A percentile compares a stretch with the other conserved stretches of the same genome.
phyloP scores from a whole-genome alignment of 2,329 filamentous ascomycete species.

The Exophiala sideris region DNA sequence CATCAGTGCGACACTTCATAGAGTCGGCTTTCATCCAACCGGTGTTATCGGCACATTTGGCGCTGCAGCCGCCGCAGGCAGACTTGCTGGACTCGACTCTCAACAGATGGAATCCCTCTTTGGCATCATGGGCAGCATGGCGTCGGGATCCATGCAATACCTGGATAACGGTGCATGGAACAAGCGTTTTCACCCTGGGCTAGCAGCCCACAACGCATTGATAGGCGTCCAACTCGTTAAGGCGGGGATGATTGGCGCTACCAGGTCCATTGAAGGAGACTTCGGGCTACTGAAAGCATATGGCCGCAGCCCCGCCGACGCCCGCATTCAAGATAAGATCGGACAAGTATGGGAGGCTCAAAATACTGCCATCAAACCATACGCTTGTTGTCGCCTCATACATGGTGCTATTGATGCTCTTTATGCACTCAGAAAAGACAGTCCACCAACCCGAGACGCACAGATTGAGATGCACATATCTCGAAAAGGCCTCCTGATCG shows the following conservation, averaged over 20 bases:
- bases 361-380: constrained; percentile 15
- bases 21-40: constrained; percentile 36
- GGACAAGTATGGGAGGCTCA: constrained; percentile 12
- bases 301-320: not conserved
- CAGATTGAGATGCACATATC: not conserved
- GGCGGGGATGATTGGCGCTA: constrained; percentile 28
- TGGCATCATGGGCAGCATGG: constrained; percentile 35
- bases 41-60: constrained; percentile 36
- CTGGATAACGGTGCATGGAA: constrained; percentile 38
- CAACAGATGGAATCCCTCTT: constrained; percentile 32
- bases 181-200: constrained; percentile 37
- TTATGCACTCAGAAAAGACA: not conserved
- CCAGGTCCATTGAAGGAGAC: constrained; percentile 13
- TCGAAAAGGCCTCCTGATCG: constrained; percentile 12
- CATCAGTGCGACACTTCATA: constrained; percentile 32
- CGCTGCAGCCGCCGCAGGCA: constrained; percentile 31
- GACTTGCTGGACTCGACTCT: constrained; percentile 26
- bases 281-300: constrained; percentile 13
- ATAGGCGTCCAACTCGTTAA: constrained; percentile 34
- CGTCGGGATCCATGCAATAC: constrained; percentile 38
- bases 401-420: constrained; percentile 15
- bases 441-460: not conserved
- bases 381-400: constrained; percentile 16
- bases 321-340: not conserved
- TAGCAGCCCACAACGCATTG: constrained; percentile 37